A percentile compares a stretch with the other conserved stretches of the same genome.
phyloP scores from a whole-genome alignment of 2,329 filamentous ascomycete genomes.

The Nigrospora osmanthi region DNA sequence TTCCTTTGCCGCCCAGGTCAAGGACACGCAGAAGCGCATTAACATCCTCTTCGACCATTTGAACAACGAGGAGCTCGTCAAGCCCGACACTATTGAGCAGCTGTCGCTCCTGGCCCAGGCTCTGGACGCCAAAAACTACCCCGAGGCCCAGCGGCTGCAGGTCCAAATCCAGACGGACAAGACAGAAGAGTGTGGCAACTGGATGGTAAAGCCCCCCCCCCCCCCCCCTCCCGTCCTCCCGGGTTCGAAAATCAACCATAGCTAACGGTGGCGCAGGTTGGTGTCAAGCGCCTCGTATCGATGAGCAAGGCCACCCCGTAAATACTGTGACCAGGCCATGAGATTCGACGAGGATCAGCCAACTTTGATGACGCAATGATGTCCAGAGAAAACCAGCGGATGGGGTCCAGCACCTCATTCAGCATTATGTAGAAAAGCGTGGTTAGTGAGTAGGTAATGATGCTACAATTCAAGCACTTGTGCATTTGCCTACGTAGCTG shows the following conservation, averaged over 20 bases:
- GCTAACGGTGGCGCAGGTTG: slow-evolving; percentile 49
- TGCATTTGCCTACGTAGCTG: too few species aligned
- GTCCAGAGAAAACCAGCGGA: too few species aligned
- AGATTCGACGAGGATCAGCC: background rate
- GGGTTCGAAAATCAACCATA: background rate
- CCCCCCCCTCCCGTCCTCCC: background rate
- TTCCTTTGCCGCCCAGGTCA: slow-evolving; percentile 82
- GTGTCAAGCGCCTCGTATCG: slow-evolving; percentile 68
- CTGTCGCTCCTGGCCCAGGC: slow-evolving; percentile 58
- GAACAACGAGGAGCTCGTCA: slow-evolving; percentile 88
- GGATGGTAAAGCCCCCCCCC: slow-evolving; percentile 61
- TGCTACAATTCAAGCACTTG: too few species aligned
- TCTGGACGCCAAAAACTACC: slow-evolving; percentile 62
- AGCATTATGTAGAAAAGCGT: too few species aligned
- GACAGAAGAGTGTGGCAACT: slow-evolving; percentile 74
- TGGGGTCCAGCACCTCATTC: too few species aligned
- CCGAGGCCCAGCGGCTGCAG: slow-evolving; percentile 59
- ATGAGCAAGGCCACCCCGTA: slow-evolving; percentile 72
- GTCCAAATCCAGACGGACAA: slow-evolving; percentile 70
- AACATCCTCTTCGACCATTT: slow-evolving; percentile 94
- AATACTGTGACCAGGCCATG: slow-evolving; percentile 5
- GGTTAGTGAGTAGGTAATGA: too few species aligned
- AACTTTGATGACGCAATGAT: too few species aligned
- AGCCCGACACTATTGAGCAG: slow-evolving; percentile 66
- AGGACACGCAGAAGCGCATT: slow-evolving; percentile 88